phyloP scores from a whole-genome alignment of 2,329 filamentous ascomycete genomes.

The Diaporthe destruens region DNA sequence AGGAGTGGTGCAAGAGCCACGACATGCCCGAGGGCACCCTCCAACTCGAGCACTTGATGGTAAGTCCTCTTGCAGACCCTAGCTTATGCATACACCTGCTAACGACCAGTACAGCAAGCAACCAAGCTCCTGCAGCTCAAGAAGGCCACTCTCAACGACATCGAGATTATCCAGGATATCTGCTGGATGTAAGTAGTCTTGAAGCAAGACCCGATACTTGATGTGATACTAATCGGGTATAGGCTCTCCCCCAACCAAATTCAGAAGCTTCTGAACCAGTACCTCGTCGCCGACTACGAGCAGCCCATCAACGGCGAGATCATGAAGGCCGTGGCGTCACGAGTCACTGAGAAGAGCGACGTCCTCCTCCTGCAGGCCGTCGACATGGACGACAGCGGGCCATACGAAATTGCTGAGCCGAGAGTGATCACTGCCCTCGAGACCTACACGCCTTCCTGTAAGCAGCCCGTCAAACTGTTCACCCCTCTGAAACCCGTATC shows the following conservation, averaged over 20 bases:
- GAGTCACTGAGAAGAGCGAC: constrained; percentile 98
- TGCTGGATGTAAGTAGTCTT: constrained; percentile 91
- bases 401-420: constrained; percentile 98
- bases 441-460: constrained; percentile 98
- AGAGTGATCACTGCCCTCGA: constrained; percentile 95
- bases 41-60: constrained; percentile 98
- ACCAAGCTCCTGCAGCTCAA: constrained; percentile 98
- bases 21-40: constrained; percentile 99
- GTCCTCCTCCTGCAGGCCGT: constrained; percentile 93
- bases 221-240: constrained; percentile 22
- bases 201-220: background rate
- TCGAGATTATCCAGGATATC: constrained; percentile 99
- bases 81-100: constrained; percentile 42
- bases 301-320: constrained; percentile 99
- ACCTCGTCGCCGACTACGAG: constrained; percentile 98
- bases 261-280: constrained; percentile 98
- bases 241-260: constrained; percentile 99
- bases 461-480: constrained; percentile 52
- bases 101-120: constrained; percentile 76
- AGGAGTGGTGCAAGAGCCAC: constrained; percentile 99
- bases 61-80: constrained; percentile 55
- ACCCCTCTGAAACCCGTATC: background rate
- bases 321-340: constrained; percentile 98
- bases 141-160: constrained; percentile 98
- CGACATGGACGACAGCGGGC: constrained; percentile 98